Percentiles rank a stretch among this genome's conserved stretches.
These are phyloP conservation scores for Thalassiosira mediterranea DNA, from an alignment of 352 stramenopile species.

Conservation along the genomic window DNA sequence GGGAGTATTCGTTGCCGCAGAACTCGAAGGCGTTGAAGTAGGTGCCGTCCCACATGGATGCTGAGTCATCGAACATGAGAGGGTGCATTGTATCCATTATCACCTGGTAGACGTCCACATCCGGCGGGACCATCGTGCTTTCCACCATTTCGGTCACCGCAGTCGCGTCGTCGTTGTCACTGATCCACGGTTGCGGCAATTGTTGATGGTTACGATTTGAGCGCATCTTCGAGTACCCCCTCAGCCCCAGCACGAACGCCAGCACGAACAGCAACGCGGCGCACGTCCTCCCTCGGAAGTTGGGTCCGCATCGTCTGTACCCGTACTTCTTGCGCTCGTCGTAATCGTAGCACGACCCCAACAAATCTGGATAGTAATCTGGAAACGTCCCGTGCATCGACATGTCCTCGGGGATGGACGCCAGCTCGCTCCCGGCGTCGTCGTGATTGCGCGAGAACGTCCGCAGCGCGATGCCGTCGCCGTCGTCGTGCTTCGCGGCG, in stretches of 20 bases:
- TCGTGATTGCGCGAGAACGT: background rate
- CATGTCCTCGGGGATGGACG: conserved; percentile 8
- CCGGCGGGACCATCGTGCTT: background rate
- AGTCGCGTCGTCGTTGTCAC: too few species aligned
- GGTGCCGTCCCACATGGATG: background rate
- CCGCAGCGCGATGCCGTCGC: background rate
- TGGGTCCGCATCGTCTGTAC: conserved; percentile 5
- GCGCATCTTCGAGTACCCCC: background rate
- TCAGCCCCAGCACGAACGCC: background rate
- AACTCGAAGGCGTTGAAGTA: conserved; percentile 41
- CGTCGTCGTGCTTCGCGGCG: background rate
- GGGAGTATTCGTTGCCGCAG: conserved; percentile 15
- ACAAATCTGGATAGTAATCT: conserved; percentile 8
- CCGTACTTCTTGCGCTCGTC: conserved; percentile 1
- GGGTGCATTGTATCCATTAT: background rate
- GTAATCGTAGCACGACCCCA: background rate
- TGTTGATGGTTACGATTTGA: background rate
- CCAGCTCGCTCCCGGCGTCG: background rate
- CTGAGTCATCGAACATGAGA: background rate
- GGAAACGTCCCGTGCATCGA: conserved; percentile 6
- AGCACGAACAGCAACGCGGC: background rate
- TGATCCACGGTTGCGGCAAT: too few species aligned
- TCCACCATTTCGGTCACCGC: too few species aligned
- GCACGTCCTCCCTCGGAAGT: background rate
- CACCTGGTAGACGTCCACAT: background rate